phyloP scores from a whole-genome alignment of 495 filamentous ascomycete genomes.

The Neurospora tetraspora region DNA sequence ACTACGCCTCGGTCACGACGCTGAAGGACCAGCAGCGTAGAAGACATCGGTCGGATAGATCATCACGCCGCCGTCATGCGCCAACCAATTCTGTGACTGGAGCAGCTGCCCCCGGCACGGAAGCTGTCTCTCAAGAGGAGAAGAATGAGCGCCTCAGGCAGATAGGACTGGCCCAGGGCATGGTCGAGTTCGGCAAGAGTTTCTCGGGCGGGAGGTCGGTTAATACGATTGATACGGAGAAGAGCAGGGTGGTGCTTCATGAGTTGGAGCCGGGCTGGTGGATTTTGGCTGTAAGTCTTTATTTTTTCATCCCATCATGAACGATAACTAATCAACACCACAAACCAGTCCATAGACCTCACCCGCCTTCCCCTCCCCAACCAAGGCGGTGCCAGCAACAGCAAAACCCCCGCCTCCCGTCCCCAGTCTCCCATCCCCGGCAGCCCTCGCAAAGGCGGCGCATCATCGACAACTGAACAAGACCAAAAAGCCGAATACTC shows the following conservation, averaged over 20 bases:
- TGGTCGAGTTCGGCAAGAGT: conserved; percentile 85
- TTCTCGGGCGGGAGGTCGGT: conserved; percentile 70
- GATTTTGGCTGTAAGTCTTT: conserved; percentile 64
- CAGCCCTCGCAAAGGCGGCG: neutral
- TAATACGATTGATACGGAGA: conserved; percentile 85
- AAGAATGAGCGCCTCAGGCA: conserved; percentile 78
- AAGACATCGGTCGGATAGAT: neutral
- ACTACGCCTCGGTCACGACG: conserved; percentile 63
- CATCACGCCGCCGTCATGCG: neutral
- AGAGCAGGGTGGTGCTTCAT: conserved; percentile 68
- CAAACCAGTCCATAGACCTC: conserved; percentile 57
- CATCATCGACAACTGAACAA: conserved; percentile 8
- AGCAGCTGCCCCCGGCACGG: conserved; percentile 10
- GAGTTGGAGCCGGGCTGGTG: conserved; percentile 84
- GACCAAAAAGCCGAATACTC: conserved; percentile 60
- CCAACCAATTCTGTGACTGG: neutral
- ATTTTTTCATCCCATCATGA: no score
- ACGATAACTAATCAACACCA: neutral
- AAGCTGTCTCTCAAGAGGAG: conserved; percentile 44
- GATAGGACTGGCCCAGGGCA: conserved; percentile 95
- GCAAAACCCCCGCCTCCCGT: neutral
- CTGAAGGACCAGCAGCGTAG: conserved; percentile 21
- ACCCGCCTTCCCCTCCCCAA: conserved; percentile 47
- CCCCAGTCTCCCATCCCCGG: neutral
- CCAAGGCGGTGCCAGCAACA: conserved; percentile 16